Base-by-base conservation (phyloP, 2,329 filamentous ascomycete species). In the Pseudogymnoascus sp. region DNA sequence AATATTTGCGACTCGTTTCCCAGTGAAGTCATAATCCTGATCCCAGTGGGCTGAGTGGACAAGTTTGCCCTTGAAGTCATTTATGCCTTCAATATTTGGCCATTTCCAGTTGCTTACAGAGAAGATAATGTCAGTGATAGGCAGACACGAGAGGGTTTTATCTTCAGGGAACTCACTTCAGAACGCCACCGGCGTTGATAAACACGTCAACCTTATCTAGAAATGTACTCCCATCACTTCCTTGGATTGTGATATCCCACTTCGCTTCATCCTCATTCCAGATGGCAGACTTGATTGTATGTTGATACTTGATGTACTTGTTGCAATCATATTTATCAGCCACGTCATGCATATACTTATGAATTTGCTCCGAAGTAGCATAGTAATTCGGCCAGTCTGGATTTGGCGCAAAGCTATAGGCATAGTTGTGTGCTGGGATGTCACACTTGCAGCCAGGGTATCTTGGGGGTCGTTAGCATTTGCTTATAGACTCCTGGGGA, bases 321-420 rank as follows among this genome's bases (percentile, higher is more conserved):
- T 82, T 82, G 0, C 86, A 76, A 4, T 78, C 73, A 68, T 81
- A 81, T 65, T 84, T 82, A 65, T 80, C 74, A 2, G 82, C 81
- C 6, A 83, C 75, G 0, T 73, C 71, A 50, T 79, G 76, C 2
- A 86, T 75, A 67, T 86, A 85, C 17, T 74, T 72, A 74, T 79
- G 74, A 21, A 86, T 83, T 69, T 86, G 83, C 68, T 83, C 80
- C 68, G 85, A 82, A 0, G 80, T 79, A 0, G 83, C 80, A 68
- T 84, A 86, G 62, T 82, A 77, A 33, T 82, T 72, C 0, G 80
- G 79, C 83, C 84, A 86, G 65, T 80, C 76, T 0, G 79, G 73
- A 57, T 84, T 85, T 62, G 83, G 81, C 53, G 82, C 83, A 67
- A 85, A 86, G 13, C 79, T 83, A 70, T 78, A 85, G 50, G 78